A percentile compares a stretch with the other conserved stretches of the same genome.
Conservation (phyloP, 2,329 filamentous ascomycete species). For the Monilinia fructigena region DNA sequence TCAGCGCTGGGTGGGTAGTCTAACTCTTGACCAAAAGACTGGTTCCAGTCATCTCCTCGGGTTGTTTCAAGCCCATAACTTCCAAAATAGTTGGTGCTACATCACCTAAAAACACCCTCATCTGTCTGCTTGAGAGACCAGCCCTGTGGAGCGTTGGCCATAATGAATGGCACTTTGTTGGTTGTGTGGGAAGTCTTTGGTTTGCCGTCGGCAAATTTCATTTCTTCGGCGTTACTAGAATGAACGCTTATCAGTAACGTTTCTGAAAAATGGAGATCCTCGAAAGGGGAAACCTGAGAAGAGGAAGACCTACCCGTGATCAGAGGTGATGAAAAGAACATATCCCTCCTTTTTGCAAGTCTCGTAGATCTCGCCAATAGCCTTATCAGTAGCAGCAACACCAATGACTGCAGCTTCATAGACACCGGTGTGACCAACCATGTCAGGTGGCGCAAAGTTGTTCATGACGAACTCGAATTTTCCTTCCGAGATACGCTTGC, state of each 20-base stretch:
- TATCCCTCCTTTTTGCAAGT: slow-evolving; percentile 92
- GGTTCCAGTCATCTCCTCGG: slow-evolving; percentile 85
- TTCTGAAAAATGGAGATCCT: not conserved
- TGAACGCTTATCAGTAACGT: slow-evolving; percentile 31
- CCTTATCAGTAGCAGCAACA: slow-evolving; percentile 83
- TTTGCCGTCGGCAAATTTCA: slow-evolving; percentile 93
- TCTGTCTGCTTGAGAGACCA: slow-evolving; percentile 75
- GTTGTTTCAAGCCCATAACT: slow-evolving; percentile 86
- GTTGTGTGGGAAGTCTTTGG: slow-evolving; percentile 98
- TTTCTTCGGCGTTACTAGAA: slow-evolving; percentile 84
- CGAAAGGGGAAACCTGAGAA: not conserved
- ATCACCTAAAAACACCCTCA: slow-evolving; percentile 83
- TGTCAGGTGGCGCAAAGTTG: slow-evolving; percentile 99
- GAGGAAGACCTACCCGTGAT: slow-evolving; percentile 68
- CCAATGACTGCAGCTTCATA: slow-evolving; percentile 91
- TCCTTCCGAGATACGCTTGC: slow-evolving; percentile 79
- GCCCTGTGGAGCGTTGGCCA: slow-evolving; percentile 91
- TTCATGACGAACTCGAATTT: slow-evolving; percentile 98
- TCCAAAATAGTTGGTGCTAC: slow-evolving; percentile 92
- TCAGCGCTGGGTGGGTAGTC: slow-evolving; percentile 29
- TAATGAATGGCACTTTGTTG: slow-evolving; percentile 96
- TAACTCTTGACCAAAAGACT: slow-evolving; percentile 75
- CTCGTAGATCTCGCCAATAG: slow-evolving; percentile 89
- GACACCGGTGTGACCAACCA: slow-evolving; percentile 98
- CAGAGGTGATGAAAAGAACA: slow-evolving; percentile 89